These are phyloP conservation scores for Seiridium cupressi DNA, from an alignment of 2,329 filamentous ascomycete genomes.

Conservation along the genomic window DNA sequence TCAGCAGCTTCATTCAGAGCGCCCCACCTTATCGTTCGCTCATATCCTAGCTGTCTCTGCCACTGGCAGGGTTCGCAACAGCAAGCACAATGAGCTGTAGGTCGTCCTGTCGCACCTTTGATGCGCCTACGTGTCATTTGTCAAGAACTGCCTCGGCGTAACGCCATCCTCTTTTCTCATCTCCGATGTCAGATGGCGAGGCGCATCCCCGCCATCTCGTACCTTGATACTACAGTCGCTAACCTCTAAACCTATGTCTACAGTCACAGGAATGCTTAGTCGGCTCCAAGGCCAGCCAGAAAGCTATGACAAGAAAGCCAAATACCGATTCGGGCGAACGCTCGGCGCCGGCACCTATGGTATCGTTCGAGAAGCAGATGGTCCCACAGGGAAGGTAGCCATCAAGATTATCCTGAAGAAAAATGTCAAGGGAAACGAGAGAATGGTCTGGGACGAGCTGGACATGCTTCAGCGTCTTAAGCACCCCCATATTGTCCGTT, in stretches of 20 bases:
- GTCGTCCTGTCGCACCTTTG: background rate
- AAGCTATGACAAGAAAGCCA: constrained; percentile 97
- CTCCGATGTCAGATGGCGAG: too few relatives aligned
- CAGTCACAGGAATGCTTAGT: constrained; percentile 88
- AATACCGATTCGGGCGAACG: constrained; percentile 90
- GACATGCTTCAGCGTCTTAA: constrained; percentile 87
- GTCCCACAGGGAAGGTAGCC: constrained; percentile 80
- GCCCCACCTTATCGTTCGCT: constrained; percentile 3
- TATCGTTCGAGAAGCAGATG: constrained; percentile 92
- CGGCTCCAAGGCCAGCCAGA: constrained; percentile 95
- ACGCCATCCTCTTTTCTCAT: background rate
- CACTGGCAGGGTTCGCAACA: constrained; percentile 1
- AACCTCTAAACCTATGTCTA: constrained; percentile 11
- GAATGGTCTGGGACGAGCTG: constrained; percentile 98
- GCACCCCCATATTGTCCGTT: constrained; percentile 94
- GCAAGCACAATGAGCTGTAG: constrained; percentile 7
- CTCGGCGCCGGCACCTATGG: constrained; percentile 97
- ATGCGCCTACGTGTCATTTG: background rate
- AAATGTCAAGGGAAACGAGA: constrained; percentile 96
- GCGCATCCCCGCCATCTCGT: too few relatives aligned
- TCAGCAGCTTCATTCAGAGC: background rate
- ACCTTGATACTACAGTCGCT: background rate
- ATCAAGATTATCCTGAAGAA: constrained; percentile 99
- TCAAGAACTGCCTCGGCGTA: background rate
- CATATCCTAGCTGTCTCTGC: background rate